A percentile compares a stretch with the other conserved stretches of the same genome.
These are phyloP conservation scores for Closterium sp. DNA, from an alignment of 139 green algal species.

Conservation along the genomic window DNA sequence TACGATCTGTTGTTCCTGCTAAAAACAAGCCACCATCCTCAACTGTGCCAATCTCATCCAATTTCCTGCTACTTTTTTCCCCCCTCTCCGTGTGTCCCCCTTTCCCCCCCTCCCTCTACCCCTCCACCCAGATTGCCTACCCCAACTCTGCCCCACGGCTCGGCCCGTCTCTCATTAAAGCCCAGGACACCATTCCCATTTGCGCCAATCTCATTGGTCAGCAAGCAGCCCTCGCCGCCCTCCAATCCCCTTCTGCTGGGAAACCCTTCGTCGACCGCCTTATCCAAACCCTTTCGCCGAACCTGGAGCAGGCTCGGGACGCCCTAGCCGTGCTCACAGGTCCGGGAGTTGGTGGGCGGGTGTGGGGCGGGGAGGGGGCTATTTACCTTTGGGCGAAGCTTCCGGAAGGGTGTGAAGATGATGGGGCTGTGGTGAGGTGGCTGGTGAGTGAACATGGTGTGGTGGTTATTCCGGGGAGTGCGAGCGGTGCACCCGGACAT, in stretches of 20 bases:
- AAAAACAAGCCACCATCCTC: too few species aligned
- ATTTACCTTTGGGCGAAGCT: conserved; percentile 90
- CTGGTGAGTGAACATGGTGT: conserved; percentile 79
- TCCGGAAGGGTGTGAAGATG: conserved; percentile 63
- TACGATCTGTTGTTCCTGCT: too few species aligned
- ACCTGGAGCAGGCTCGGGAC: conserved; percentile 57
- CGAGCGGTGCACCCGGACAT: conserved; percentile 74
- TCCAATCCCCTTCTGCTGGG: conserved; percentile 46
- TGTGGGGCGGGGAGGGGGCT: conserved; percentile 76
- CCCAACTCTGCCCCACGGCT: conserved; percentile 9
- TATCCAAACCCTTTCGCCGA: conserved; percentile 56
- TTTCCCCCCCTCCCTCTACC: background rate
- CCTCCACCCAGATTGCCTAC: conserved; percentile 37
- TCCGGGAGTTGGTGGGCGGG: conserved; percentile 57
- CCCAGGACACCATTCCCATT: conserved; percentile 91
- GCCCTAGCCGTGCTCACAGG: conserved; percentile 58
- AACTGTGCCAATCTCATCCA: conserved; percentile 65
- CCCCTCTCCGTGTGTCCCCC: too few species aligned
- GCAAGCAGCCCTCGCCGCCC: conserved; percentile 60
- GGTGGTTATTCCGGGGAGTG: conserved; percentile 83
- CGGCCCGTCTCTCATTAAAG: conserved; percentile 68
- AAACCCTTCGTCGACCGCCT: conserved; percentile 61
- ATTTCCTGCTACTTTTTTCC: background rate
- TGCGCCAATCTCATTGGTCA: conserved; percentile 78
- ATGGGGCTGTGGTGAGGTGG: conserved; percentile 77